Base-by-base conservation (phyloP, 192 early-diverging fungal species). In the Tieghemiomyces parasiticus region DNA sequence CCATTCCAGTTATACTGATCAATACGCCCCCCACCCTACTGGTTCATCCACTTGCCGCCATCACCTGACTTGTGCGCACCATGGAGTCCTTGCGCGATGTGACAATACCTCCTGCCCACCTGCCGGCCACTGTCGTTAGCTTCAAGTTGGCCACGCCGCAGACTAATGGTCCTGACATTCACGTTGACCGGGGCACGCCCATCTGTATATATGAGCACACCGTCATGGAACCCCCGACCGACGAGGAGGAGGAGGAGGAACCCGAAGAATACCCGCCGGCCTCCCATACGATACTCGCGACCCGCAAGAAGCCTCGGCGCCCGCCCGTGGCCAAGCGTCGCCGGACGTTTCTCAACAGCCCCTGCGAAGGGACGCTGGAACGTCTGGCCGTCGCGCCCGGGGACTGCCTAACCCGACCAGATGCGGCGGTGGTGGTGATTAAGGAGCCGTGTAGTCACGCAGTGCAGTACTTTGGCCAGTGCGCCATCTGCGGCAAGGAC, bases 401-500 rank as follows among this genome's bases (percentile, higher is more conserved):
- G 10, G 34, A n/a, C 33, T 35, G 3, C 3, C 32, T 64, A 32
- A 50, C 56, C 24, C 44, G 19, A 14, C 1, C 45, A 24, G 24
- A 45, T 16, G 35, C 38, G 28, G 19, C 26, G 4, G 42, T 61
- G 19, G 8, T 53, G 13, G 25, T 29, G 29, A 38, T 78, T 46
- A 71, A 54, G 30, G 74, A 81, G 48, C 74, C 81, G 0, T 95
- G 92, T 68, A 63, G 67, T 19, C 93, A 95, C 62, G 74, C 73
- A 19, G 72, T 89, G 6, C 81, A 86, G 61, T 81, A 85, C 38
- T 74, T 79, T 56, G 88, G 88, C 20, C 61, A 93, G 35, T 95
- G 93, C 66, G 84, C 81, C 6, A 59, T 86, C 31, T 95, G 93
- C 69, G 88, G 89, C 35, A 75, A 78, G 47, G 81, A 91, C 32